A percentile compares a stretch with the other conserved stretches of the same genome.
phyloP scores from a whole-genome alignment of 257 asterid genomes.

The Gentiana macrophylla region DNA sequence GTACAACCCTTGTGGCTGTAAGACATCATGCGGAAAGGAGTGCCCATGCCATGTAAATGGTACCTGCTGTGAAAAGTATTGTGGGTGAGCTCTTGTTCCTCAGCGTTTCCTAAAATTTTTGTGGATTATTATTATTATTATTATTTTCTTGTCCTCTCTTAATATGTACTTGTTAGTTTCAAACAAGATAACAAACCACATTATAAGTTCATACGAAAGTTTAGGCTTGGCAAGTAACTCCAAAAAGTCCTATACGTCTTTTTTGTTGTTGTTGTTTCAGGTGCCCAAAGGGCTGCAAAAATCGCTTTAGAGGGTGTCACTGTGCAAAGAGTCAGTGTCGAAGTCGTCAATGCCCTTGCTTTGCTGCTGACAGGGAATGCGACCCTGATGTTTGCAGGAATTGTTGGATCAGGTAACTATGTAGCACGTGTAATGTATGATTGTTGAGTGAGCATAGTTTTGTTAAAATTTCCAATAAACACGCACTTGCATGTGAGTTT shows the following conservation, averaged over 20 bases:
- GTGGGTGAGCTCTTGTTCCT: conserved; percentile 59
- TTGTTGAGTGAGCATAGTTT: not conserved
- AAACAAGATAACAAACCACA: no score
- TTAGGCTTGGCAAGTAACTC: no score
- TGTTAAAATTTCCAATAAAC: not conserved
- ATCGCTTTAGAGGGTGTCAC: conserved; percentile 94
- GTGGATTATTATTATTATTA: not conserved
- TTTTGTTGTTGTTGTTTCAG: conserved; percentile 20
- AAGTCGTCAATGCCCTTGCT: conserved; percentile 97
- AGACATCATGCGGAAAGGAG: conserved; percentile 83
- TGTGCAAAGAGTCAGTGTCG: conserved; percentile 99
- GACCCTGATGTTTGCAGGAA: conserved; percentile 98
- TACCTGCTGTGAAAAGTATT: conserved; percentile 90
- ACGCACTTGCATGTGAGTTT: no score
- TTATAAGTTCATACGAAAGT: no score
- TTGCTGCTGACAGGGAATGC: conserved; percentile 93
- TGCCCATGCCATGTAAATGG: conserved; percentile 80
- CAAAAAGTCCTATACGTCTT: no score
- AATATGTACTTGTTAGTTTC: no score
- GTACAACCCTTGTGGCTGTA: conserved; percentile 90
- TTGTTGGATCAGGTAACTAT: conserved; percentile 85
- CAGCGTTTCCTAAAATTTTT: not conserved
- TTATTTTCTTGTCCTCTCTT: no score
- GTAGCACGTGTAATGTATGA: not conserved
- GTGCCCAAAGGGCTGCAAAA: conserved; percentile 92